Conservation (phyloP, 2,329 filamentous ascomycete species). For the Cladosporium halotolerans region DNA sequence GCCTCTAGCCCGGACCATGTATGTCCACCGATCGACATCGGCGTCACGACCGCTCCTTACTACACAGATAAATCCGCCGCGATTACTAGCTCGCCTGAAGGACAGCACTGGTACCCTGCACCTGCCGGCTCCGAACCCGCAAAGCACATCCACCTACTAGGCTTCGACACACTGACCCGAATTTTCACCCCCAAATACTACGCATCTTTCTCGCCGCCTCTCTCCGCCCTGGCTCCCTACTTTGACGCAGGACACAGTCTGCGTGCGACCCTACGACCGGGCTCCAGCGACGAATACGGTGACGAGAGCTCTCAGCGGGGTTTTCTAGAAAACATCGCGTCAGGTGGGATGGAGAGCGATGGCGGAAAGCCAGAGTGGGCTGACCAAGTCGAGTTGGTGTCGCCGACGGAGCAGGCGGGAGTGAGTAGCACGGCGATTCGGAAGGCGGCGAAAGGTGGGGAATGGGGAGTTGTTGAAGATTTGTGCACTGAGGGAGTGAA, state of each 20-base stretch:
- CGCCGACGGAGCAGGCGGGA: constrained; percentile 42
- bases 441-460: constrained; percentile 45
- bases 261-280: constrained; percentile 56
- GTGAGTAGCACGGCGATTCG: constrained; percentile 59
- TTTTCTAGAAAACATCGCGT: constrained; percentile 48
- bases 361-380: constrained; percentile 57
- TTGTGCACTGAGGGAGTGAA: constrained; percentile 54
- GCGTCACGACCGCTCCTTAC: constrained; percentile 64
- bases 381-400: constrained; percentile 53
- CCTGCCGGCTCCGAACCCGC: constrained; percentile 22
- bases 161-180: constrained; percentile 69
- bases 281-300: constrained; percentile 52
- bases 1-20: neutral
- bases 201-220: constrained; percentile 48
- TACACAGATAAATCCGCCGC: constrained; percentile 65
- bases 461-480: constrained; percentile 43
- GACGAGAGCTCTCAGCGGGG: constrained; percentile 46
- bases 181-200: constrained; percentile 70
- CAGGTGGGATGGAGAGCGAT: constrained; percentile 42
- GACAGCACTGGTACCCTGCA: constrained; percentile 26
- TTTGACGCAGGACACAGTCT: constrained; percentile 54
- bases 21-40: constrained; percentile 51
- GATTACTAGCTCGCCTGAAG: constrained; percentile 40
- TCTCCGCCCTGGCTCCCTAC: constrained; percentile 55
- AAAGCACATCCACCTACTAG: constrained; percentile 61